phyloP scores from a whole-genome alignment of 305 asterid species.

The Solanum chacoense region DNA sequence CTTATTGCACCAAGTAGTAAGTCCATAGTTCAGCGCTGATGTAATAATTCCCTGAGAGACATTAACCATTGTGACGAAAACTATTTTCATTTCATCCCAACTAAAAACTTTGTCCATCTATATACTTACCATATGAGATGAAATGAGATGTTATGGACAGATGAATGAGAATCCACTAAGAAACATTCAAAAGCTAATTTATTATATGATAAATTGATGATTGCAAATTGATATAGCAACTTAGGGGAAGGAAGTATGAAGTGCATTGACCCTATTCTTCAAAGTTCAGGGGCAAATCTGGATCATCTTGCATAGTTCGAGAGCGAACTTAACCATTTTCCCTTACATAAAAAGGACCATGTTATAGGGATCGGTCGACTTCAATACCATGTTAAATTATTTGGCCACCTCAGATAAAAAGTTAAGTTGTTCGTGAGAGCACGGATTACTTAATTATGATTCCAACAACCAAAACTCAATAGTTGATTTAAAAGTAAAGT shows the following conservation, averaged over 20 bases:
- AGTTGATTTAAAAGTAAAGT: background rate
- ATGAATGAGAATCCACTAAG: background rate
- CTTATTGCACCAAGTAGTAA: slow-evolving; percentile 86
- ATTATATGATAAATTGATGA: background rate
- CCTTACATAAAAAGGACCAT: background rate
- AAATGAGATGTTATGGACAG: background rate
- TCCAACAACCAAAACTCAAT: background rate
- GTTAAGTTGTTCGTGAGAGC: background rate
- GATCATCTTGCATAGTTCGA: background rate
- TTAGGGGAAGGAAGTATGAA: background rate
- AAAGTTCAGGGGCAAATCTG: background rate
- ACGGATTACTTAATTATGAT: background rate
- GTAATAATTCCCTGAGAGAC: slow-evolving; percentile 65
- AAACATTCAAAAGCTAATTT: background rate
- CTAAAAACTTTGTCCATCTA: background rate
- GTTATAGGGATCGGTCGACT: background rate
- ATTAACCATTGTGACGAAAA: background rate
- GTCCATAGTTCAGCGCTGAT: slow-evolving; percentile 85
- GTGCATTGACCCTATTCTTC: background rate
- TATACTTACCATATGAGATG: background rate
- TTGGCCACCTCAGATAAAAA: background rate
- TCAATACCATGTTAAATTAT: background rate
- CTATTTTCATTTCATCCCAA: background rate
- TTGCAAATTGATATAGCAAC: background rate
- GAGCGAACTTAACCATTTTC: background rate